Evolutionary conservation across 305 asterid species (phyloP).

Genomic region (Withania somnifera): DNA sequence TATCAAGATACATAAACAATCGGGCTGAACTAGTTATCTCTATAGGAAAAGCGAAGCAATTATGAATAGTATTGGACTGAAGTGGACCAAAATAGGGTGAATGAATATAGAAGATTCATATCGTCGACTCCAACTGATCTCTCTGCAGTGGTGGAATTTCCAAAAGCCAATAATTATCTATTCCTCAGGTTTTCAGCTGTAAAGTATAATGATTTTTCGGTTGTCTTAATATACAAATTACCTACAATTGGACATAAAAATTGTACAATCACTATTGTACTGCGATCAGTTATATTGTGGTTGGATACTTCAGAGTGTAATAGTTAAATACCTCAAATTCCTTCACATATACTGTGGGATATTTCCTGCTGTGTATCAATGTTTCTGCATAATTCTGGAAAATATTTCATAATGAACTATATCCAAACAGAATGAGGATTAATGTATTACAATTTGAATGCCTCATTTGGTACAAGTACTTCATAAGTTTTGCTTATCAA

Average conservation of each 20-base stretch:
- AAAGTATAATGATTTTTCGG: background rate
- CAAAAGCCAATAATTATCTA: background rate
- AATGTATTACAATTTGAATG: background rate
- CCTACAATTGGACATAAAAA: background rate
- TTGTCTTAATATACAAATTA: background rate
- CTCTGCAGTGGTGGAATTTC: background rate
- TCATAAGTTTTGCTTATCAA: background rate
- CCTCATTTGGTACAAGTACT: background rate
- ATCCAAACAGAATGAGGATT: background rate
- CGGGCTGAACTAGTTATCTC: background rate
- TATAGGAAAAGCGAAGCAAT: background rate
- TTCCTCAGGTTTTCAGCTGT: background rate
- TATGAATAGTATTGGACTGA: background rate
- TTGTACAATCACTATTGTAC: background rate
- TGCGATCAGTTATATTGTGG: background rate
- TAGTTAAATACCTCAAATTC: background rate
- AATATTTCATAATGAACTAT: background rate
- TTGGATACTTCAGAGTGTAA: background rate
- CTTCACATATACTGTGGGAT: background rate
- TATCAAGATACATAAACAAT: background rate
- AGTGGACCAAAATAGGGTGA: background rate
- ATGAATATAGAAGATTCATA: background rate
- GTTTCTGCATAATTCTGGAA: background rate
- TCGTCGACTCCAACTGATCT: background rate
- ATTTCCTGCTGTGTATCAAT: background rate